These are phyloP conservation scores for Eucalyptus microcorys DNA, from an alignment of 345 rosid species.

Conservation along the genomic window DNA sequence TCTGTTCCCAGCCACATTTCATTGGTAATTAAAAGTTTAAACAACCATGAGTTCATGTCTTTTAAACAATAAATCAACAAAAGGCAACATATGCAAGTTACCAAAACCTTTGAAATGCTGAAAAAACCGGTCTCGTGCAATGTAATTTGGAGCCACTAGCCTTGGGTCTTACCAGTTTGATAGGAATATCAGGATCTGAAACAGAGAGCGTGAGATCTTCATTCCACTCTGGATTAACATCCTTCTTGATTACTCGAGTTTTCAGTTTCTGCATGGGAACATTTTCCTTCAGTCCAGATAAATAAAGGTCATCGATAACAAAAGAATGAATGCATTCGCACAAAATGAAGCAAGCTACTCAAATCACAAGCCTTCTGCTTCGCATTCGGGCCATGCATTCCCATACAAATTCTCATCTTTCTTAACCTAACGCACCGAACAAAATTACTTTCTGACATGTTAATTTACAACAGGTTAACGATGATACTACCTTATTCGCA, in stretches of 20 bases:
- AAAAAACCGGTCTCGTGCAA: not conserved
- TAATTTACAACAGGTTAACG: not conserved
- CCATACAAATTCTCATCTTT: not conserved
- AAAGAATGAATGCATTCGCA: not conserved
- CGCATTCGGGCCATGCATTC: not conserved
- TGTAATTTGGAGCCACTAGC: not conserved
- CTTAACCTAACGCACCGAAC: not conserved
- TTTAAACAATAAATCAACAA: not conserved
- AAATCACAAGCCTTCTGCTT: not conserved
- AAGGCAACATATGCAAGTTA: not conserved
- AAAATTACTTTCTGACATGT: not conserved
- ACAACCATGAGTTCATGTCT: not conserved
- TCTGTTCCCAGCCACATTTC: not conserved
- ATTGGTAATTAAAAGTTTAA: not conserved
- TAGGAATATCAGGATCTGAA: constrained; percentile 12
- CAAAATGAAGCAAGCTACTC: not conserved
- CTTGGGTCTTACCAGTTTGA: constrained; percentile 14
- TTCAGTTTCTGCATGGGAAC: constrained; percentile 17
- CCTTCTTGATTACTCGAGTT: constrained; percentile 29
- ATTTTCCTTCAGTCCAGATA: not conserved
- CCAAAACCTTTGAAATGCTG: not conserved
- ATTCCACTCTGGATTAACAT: constrained; percentile 33
- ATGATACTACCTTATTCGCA: not conserved
- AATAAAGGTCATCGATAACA: not conserved
- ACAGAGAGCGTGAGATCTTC: constrained; percentile 35